Evolutionary conservation across 129 eudicot genomes (phyloP).

Genomic region (Pulicaria dysenterica): DNA sequence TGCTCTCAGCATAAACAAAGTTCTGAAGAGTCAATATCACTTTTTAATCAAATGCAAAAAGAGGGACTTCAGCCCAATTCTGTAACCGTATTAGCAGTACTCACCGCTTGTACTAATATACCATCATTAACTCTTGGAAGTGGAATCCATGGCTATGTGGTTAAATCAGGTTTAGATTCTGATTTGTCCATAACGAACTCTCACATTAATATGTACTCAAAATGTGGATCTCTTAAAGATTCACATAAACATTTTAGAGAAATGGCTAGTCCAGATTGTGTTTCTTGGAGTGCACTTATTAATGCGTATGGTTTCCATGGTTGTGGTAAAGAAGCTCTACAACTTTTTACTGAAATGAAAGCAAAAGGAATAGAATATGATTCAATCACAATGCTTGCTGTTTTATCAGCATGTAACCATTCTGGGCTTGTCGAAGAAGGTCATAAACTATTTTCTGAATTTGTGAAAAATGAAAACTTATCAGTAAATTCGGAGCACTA

Average conservation of each 20-base stretch:
- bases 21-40: slow-evolving; percentile 48
- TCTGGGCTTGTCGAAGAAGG: slow-evolving; percentile 67
- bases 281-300: slow-evolving; percentile 67
- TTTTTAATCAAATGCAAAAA: slow-evolving; percentile 53
- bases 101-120: slow-evolving; percentile 54
- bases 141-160: slow-evolving; percentile 48
- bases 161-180: slow-evolving; percentile 45
- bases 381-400: slow-evolving; percentile 48
- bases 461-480: slow-evolving; percentile 17
- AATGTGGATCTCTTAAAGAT: slow-evolving; percentile 59
- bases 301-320: slow-evolving; percentile 61
- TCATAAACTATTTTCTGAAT: slow-evolving; percentile 38
- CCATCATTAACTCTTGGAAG: slow-evolving; percentile 45
- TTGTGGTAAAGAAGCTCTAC: slow-evolving; percentile 52
- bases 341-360: slow-evolving; percentile 49
- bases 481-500: slow-evolving; percentile 48
- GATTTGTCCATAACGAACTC: slow-evolving; percentile 49
- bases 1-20: slow-evolving; percentile 41
- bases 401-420: slow-evolving; percentile 66
- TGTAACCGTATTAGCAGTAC: slow-evolving; percentile 53
- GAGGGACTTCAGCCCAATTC: slow-evolving; percentile 50
- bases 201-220: slow-evolving; percentile 59
- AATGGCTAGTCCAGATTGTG: slow-evolving; percentile 40
- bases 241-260: slow-evolving; percentile 49
- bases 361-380: slow-evolving; percentile 46